A percentile compares a stretch with the other conserved stretches of the same genome.
Evolutionary conservation across 2,329 filamentous ascomycete genomes (phyloP).

Genomic region (Colletotrichum gloeosporioides): DNA sequence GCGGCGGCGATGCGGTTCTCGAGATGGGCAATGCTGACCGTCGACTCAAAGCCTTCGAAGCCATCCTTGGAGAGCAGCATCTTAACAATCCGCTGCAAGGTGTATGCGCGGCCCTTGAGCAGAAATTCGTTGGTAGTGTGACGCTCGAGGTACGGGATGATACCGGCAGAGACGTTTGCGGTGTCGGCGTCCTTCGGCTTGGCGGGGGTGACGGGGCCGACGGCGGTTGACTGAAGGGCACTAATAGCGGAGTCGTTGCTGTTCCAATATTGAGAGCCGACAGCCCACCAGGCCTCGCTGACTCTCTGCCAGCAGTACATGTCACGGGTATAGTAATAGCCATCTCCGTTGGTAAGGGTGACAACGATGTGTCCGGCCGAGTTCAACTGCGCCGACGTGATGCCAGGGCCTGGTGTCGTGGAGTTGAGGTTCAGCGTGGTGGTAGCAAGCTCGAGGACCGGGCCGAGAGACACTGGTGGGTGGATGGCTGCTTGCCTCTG

Average conservation of each 20-base stretch:
- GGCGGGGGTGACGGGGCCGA: constrained; percentile 59
- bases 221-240: constrained; percentile 75
- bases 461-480: constrained; percentile 86
- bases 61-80: constrained; percentile 85
- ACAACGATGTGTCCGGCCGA: constrained; percentile 85
- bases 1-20: constrained; percentile 95
- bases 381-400: constrained; percentile 92
- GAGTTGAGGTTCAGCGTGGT: constrained; percentile 78
- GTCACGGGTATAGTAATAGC: constrained; percentile 83
- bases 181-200: constrained; percentile 51
- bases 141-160: constrained; percentile 90
- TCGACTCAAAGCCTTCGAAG: constrained; percentile 89
- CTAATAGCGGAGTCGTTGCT: constrained; percentile 90
- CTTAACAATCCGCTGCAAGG: constrained; percentile 90
- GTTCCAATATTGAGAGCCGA: constrained; percentile 99
- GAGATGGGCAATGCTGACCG: constrained; percentile 90
- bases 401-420: constrained; percentile 77
- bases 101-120: constrained; percentile 89
- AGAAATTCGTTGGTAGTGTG: constrained; percentile 94
- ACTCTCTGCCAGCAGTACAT: constrained; percentile 94
- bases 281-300: constrained; percentile 98
- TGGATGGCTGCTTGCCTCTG: constrained; percentile 83
- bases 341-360: constrained; percentile 93
- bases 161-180: constrained; percentile 80
- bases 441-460: constrained; percentile 85